Evolutionary conservation across 768 basidiomycete genomes (phyloP).

Genomic region (Leccinum sublutescens): DNA sequence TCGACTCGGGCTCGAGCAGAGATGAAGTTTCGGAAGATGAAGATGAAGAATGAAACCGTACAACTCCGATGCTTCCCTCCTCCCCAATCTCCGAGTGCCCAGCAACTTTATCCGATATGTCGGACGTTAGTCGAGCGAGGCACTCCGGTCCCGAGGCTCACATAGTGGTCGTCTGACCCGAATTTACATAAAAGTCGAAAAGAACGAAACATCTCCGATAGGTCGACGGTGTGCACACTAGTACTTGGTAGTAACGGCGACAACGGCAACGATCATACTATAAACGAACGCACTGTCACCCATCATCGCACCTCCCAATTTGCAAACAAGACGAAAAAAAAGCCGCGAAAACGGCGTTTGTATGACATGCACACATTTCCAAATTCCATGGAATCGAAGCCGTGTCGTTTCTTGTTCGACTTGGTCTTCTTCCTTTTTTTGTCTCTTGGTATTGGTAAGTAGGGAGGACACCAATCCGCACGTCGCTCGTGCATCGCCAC

Average conservation of each 20-base stretch:
- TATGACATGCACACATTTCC: conserved; percentile 14
- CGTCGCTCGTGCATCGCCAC: conserved; percentile 1
- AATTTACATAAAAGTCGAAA: neutral
- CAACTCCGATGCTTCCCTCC: neutral
- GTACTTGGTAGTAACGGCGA: neutral
- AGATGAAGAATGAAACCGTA: neutral
- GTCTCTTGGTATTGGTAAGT: neutral
- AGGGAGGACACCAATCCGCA: conserved; percentile 3
- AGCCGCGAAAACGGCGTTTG: neutral
- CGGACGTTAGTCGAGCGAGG: neutral
- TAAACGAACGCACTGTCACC: neutral
- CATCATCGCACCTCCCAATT: conserved; percentile 1
- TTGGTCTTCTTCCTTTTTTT: neutral
- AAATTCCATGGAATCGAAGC: conserved; percentile 15
- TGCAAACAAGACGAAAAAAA: conserved; percentile 2
- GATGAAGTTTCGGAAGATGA: neutral
- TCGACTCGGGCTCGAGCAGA: neutral
- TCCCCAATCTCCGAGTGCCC: neutral
- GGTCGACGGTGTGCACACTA: no score
- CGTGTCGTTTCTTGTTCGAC: neutral
- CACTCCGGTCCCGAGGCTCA: neutral
- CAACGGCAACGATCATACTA: neutral
- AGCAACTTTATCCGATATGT: neutral
- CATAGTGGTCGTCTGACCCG: neutral
- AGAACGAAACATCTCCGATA: neutral